Evolutionary conservation across 306 rosid species (phyloP), one percentile per base, ranked within the genome.

Genomic region (Prunus padus): DNA sequence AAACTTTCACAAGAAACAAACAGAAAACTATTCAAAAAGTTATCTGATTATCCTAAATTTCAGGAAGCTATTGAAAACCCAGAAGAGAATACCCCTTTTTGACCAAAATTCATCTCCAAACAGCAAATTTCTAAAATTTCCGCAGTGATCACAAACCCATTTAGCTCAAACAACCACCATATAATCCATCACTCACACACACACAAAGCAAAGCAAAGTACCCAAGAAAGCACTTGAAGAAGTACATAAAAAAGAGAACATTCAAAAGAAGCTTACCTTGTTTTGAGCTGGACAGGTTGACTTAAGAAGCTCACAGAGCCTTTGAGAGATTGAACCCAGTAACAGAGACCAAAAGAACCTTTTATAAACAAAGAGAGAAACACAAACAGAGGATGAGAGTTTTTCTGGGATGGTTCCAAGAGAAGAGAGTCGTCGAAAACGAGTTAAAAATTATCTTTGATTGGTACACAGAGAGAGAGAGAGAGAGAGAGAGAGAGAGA

Each of bases 351-450:
- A 8, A 6, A 20, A 62, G 28, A 45, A 42, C 8, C 62, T 62
- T 45, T 62, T 2, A 25, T 37, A 12, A 12, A 7, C 57, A 9
- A 70, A 28, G 25, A 1, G n/a, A 19, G 52, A 2, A 76, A 59
- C 13, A 13, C 5, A 16, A 42, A 25, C 26, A 19, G 26, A 8
- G 66, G 33, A 0, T 67, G 26, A 25, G 28, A 51, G 7, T 11
- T 3, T 50, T 71, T 64, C 74, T 37, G n/a, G 71, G 85, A 47
- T 40, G 71, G 77, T 77, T 76, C 81, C 67, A 19, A 67, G 44
- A 15, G 12, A 56, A 68, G 71, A 65, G 51, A 73, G 83, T 69
- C 67, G 84, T 81, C 70, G 86, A 80, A 81, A 80, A 78, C 84
- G 84, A 84, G 87, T 75, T 19, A 20, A 64, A 10, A 57, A 37